These are phyloP conservation scores for Melanogaster broomeanus DNA, from an alignment of 768 basidiomycete species.

Conservation along the genomic window DNA sequence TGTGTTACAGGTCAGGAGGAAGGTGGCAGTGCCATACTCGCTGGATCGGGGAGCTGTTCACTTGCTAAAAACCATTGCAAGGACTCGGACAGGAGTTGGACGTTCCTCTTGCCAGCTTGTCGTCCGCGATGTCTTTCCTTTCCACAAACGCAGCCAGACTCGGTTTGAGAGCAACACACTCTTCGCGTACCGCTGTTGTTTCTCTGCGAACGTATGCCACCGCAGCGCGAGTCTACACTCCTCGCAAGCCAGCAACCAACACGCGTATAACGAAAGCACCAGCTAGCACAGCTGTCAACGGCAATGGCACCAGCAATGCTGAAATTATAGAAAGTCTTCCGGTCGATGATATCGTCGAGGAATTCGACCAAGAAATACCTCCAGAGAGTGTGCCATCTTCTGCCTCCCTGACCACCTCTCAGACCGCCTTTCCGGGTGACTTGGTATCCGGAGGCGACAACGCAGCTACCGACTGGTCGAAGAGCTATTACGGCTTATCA, in stretches of 20 bases:
- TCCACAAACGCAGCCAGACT: conserved; percentile 8
- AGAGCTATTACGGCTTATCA: conserved; percentile 81
- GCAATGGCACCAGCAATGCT: conserved; percentile 19
- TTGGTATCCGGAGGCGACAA: conserved; percentile 21
- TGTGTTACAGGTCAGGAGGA: not conserved
- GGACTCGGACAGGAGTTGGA: not conserved
- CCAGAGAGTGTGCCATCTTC: conserved; percentile 15
- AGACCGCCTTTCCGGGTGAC: conserved; percentile 30
- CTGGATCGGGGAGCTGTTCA: too few species aligned
- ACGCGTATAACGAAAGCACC: conserved; percentile 27
- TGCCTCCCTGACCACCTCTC: conserved; percentile 10
- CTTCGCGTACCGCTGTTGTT: not conserved
- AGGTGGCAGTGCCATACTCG: conserved; percentile 9
- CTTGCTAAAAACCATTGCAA: too few species aligned
- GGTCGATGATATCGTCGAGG: conserved; percentile 19
- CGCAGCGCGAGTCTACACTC: conserved; percentile 25
- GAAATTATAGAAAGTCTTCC: conserved; percentile 21
- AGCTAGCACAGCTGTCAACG: conserved; percentile 32
- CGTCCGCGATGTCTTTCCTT: conserved; percentile 19
- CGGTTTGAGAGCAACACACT: conserved; percentile 5
- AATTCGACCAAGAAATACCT: conserved; percentile 14
- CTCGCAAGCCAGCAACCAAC: conserved; percentile 21
- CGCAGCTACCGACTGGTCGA: conserved; percentile 77
- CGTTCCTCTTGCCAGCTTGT: not conserved
- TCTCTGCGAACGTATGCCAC: conserved; percentile 18